Evolutionary conservation across 2,329 filamentous ascomycete species (phyloP).

Genomic region (Verticillium klebahnii): DNA sequence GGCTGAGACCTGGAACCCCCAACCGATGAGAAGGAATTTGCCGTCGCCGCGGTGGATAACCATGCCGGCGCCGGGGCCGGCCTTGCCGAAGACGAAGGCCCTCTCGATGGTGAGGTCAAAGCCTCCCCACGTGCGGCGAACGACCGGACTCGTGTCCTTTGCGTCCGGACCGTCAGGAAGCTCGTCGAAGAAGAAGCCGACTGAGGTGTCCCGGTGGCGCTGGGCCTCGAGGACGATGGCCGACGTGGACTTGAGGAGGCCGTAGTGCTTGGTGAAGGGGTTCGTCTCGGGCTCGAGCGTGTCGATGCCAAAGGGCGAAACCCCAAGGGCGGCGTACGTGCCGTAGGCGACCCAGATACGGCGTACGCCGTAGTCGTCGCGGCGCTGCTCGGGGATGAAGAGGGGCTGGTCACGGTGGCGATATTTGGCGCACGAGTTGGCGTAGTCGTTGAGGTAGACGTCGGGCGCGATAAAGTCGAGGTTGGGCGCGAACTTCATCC

Average conservation of each 20-base stretch:
- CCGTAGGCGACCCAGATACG: constrained; percentile 33
- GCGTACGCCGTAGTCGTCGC: constrained; percentile 35
- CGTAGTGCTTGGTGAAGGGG: constrained; percentile 30
- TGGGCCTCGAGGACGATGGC: constrained; percentile 28
- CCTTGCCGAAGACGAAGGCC: constrained; percentile 25
- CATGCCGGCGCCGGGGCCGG: constrained; percentile 20
- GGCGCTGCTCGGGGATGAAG: constrained; percentile 43
- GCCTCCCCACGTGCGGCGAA: constrained; percentile 11
- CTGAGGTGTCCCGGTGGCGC: constrained; percentile 19
- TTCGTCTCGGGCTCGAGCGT: constrained; percentile 16
- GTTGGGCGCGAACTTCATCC: constrained; percentile 26
- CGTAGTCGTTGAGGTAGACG: constrained; percentile 32
- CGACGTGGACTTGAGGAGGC: constrained; percentile 15
- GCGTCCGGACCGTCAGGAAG: neutral
- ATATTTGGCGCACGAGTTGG: constrained; percentile 31
- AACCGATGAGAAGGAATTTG: constrained; percentile 19
- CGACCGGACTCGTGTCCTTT: constrained; percentile 14
- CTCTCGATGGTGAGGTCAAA: constrained; percentile 24
- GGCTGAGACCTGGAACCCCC: constrained; percentile 19
- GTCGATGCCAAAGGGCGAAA: constrained; percentile 28
- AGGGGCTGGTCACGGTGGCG: constrained; percentile 33
- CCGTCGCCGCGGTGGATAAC: constrained; percentile 18
- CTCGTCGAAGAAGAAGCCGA: constrained; percentile 28
- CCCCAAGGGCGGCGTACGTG: constrained; percentile 23
- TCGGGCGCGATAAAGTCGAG: constrained; percentile 39